phyloP scores from a whole-genome alignment of 441 rosid species.

The Isatis lusitanica region DNA sequence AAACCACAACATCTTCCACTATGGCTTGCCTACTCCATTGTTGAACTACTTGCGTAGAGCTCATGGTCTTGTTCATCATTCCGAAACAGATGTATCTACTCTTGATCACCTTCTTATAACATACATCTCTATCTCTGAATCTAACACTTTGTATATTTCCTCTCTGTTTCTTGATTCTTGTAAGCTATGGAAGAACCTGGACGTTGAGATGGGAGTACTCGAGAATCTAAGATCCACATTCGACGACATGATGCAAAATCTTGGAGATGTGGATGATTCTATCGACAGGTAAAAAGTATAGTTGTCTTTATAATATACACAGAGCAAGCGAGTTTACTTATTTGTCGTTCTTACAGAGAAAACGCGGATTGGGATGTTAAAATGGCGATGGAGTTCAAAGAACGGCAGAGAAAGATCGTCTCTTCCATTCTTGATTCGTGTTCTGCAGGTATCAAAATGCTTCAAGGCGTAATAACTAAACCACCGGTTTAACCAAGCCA shows the following conservation, averaged over 20 bases:
- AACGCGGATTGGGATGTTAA: constrained; percentile 60
- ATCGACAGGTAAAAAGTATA: constrained; percentile 44
- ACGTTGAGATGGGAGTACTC: constrained; percentile 64
- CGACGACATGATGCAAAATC: constrained; percentile 62
- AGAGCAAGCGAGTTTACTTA: not conserved
- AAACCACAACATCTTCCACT: constrained; percentile 64
- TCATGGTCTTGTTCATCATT: constrained; percentile 49
- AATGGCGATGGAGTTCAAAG: constrained; percentile 57
- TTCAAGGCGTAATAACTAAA: constrained; percentile 50
- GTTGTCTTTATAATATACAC: not conserved
- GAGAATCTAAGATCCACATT: constrained; percentile 61
- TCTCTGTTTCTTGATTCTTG: constrained; percentile 18
- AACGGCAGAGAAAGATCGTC: constrained; percentile 56
- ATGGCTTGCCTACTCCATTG: constrained; percentile 82
- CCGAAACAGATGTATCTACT: constrained; percentile 31
- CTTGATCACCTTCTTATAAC: not conserved
- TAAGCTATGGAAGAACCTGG: constrained; percentile 57
- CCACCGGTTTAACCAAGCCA: constrained; percentile 17
- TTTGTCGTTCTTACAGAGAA: constrained; percentile 43
- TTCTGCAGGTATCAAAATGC: constrained; percentile 52
- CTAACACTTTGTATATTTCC: not conserved
- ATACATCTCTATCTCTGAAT: too few species aligned
- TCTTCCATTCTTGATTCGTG: constrained; percentile 77
- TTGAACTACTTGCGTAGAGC: constrained; percentile 66
- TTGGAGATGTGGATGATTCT: constrained; percentile 53